Evolutionary conservation across 192 early-diverging fungal genomes (phyloP), one percentile per base, ranked within the genome.

Genomic region (Mycoemilia scoparia): DNA sequence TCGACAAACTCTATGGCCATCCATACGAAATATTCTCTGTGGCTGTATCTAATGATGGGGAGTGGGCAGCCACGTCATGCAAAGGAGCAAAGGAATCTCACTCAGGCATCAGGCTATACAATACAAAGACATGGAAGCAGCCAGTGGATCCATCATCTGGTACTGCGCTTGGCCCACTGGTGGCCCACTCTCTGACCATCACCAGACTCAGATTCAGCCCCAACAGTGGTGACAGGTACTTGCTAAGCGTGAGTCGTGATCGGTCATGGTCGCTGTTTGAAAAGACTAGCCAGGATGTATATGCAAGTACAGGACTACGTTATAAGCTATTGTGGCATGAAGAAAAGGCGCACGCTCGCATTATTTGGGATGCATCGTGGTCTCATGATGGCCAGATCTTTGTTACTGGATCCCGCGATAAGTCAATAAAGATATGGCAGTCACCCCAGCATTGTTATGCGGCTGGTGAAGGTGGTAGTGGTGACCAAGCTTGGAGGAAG

Each of bases 1-100:
- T 76, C 5, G 77, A 90, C 42, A 95, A 97, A 54, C 66, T 95
- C 44, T 96, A 92, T 57, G 93, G 88, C n/a, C 93, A 97, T 59
- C 77, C 76, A 3, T 92, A 84, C 55, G 93, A 95, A 51, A 41
- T 91, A n/a, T 71, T 82, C 29, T 65, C 74, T 13, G 69, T 87
- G 1, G 85, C 78, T 12, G 71, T 77, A 0, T 63, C 69, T 2
- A 73, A 73, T 45, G 55, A 76, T 37, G 84, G 82, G 6, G 60
- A 53, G 38, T 39, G 64, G 29, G 56, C 91, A 0, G 89, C 88
- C 0, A 75, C 82, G 0, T 57, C 60, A 10, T 54, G 51, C 38
- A 39, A 42, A 12, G 59, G 59, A 0, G 35, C 65, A 4, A 21
- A 28, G 4, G 46, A 38, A 24, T 38, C 43, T 5, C 44, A 52